Base-by-base conservation (phyloP, 2,329 filamentous ascomycete species). In the Coniochaeta hoffmannii region DNA sequence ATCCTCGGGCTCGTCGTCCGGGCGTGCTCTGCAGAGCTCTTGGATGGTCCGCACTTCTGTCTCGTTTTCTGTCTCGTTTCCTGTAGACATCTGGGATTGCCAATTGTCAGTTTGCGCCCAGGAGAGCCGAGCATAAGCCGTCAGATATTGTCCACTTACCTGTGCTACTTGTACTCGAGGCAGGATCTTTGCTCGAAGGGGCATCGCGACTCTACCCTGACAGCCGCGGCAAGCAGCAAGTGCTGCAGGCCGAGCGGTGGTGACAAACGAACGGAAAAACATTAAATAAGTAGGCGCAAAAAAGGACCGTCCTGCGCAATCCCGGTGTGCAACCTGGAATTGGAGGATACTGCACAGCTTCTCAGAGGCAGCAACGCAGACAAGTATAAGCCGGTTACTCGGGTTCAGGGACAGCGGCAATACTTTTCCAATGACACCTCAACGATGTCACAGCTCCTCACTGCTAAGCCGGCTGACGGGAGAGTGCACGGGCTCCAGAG, bases 1-100 rank as follows among this genome's bases (percentile, higher is more conserved):
- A 82, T 99, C 94, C 69, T 96, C 86, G 59, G 86, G 78, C 54
- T 91, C 86, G 71, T 97, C 90, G 57, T 75, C 81, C 24, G 80
- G 77, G 41, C 41, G 54, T 81, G 76, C 63, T 87, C 80, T 66
- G 24, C 41, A 46, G 9, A 46, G 41, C n/a, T 46, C 41, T 8
- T 46, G 19, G 6, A 46, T 10, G n/a, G n/a, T n/a, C n/a, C n/a
- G n/a, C n/a, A n/a, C n/a, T n/a, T n/a, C n/a, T n/a, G n/a, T 32
- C 30, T 32, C 12, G 30, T 12, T 12, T 12, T 32, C 7, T 15
- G 41, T 15, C 15, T 46, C 56, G 17, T 60, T 28, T 56, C 57
- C 53, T 30, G 70, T 72, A 50, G 72, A 73, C 68, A 74, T 73
- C 41, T 46, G 22, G 6, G 24, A n/a, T 46, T n/a, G 3, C 4